Evolutionary conservation across 169 alveolate genomes (phyloP), one percentile per base, ranked within the genome.

Genomic region (Eimeria tenella): DNA sequence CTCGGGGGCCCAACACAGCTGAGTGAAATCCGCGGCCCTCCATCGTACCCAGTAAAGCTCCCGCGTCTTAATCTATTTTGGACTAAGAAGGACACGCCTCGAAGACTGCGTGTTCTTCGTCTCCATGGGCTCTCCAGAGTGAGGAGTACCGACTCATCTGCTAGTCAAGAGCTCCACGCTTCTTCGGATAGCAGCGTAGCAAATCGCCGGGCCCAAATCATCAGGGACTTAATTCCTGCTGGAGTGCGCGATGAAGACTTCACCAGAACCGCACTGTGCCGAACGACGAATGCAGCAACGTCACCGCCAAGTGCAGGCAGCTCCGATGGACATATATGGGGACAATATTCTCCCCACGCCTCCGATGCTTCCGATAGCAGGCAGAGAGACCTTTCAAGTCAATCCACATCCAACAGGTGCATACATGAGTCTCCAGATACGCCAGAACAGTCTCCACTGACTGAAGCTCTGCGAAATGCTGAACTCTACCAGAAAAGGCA

Each of bases 11-110:
- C 88, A 52, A 11, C 71, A 17, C 88, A 3, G 23, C 70, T 9
- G 71, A 79, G 70, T 15, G 56, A 19, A 58, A 23, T 21, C 53
- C 70, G 53, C 50, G 73, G 15, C 9, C 15, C 65, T 6, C 88
- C 88, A 0, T n/a, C 5, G 55, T 13, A 23, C 4, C 8, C 55
- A 15, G 23, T 52, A 52, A 19, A 7, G 4, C n/a, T 79, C n/a
- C 88, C 88, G 25, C 88, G 88, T 52, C 88, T 79, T 21, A 79
- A 79, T 53, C 21, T 79, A 31, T 79, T 79, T 79, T 79, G 88
- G 88, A 53, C 53, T 68, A 79, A 23, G 70, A 79, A 79, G 53
- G 88, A 79, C 53, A 63, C 88, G 10, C 55, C 56, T 7, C 71
- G 88, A 19, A 23, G 6, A 62, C 4, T 19, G 13, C 23, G n/a